Conservation (phyloP, 129 eudicot species). For the Chrysanthemum lavandulifolium region DNA sequence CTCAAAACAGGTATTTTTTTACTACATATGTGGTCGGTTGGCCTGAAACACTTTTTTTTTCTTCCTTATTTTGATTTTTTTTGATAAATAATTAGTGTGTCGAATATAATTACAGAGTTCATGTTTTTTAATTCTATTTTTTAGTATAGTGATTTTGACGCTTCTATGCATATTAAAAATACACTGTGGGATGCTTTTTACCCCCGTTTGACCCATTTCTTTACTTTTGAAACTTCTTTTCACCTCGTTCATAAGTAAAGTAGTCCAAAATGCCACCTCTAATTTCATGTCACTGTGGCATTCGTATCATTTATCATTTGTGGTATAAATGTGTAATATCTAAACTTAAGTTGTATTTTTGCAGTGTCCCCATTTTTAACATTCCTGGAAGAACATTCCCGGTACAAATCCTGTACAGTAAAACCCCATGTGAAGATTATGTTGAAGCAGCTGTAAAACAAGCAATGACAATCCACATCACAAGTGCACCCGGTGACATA, state of each 20-base stretch:
- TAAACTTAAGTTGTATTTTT: neutral
- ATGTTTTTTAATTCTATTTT: no score
- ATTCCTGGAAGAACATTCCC: conserved; percentile 81
- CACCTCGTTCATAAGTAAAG: no score
- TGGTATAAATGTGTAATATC: neutral
- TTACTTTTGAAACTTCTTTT: no score
- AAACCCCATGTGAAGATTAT: conserved; percentile 73
- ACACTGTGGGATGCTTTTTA: no score
- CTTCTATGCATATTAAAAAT: no score
- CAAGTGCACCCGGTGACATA: conserved; percentile 68
- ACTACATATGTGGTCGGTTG: no score
- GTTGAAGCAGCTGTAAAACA: conserved; percentile 76
- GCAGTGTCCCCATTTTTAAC: conserved; percentile 69
- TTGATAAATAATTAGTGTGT: neutral
- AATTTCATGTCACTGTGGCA: neutral
- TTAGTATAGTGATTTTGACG: no score
- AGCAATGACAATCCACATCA: conserved; percentile 75
- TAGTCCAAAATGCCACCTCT: no score
- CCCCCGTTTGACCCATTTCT: no score
- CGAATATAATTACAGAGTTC: no score
- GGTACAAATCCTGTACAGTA: conserved; percentile 54
- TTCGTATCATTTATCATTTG: neutral
- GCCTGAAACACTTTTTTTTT: no score
- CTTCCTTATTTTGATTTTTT: neutral
- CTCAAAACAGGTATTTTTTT: no score